Percentiles rank a stretch among this genome's conserved stretches.
These are phyloP conservation scores for Sclerotinia spermophila DNA, from an alignment of 2,329 filamentous ascomycete genomes.

Conservation along the genomic window DNA sequence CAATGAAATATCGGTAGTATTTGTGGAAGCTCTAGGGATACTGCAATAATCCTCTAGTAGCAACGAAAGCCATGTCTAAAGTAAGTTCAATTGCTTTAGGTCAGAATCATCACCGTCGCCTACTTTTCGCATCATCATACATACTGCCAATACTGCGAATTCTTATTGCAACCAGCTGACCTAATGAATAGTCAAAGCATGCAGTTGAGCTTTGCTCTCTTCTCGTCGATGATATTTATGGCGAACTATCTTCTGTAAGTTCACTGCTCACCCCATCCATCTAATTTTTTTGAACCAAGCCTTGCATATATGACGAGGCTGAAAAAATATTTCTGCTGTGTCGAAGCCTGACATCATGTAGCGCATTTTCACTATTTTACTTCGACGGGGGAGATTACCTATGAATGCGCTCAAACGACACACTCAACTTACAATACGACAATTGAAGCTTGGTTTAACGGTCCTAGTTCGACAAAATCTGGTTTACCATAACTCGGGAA, in stretches of 20 bases:
- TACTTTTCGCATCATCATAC: conserved; percentile 28
- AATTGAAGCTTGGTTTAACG: conserved; percentile 76
- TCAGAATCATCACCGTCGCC: conserved; percentile 19
- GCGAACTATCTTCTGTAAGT: conserved; percentile 86
- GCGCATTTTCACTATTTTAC: conserved; percentile 79
- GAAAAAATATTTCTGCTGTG: conserved; percentile 11
- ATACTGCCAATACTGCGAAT: not conserved
- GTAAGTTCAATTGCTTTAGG: conserved; percentile 43
- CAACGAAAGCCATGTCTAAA: conserved; percentile 50
- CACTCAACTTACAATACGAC: conserved; percentile 68
- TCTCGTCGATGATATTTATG: conserved; percentile 83
- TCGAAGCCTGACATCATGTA: conserved; percentile 42
- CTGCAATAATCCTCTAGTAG: conserved; percentile 72
- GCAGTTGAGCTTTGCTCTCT: conserved; percentile 85
- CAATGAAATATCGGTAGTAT: conserved; percentile 58
- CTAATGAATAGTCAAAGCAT: conserved; percentile 57
- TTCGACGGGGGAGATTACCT: conserved; percentile 73
- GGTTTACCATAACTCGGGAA: conserved; percentile 60
- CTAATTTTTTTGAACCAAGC: conserved; percentile 1
- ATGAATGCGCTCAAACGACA: conserved; percentile 66
- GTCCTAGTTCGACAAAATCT: conserved; percentile 88
- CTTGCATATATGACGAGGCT: conserved; percentile 18
- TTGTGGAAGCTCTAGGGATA: conserved; percentile 71
- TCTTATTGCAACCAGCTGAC: not conserved
- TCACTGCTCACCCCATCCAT: conserved; percentile 7